A percentile compares a stretch with the other conserved stretches of the same genome.
Evolutionary conservation across 2,329 filamentous ascomycete species (phyloP).

Genomic region (Didymella exigua): DNA sequence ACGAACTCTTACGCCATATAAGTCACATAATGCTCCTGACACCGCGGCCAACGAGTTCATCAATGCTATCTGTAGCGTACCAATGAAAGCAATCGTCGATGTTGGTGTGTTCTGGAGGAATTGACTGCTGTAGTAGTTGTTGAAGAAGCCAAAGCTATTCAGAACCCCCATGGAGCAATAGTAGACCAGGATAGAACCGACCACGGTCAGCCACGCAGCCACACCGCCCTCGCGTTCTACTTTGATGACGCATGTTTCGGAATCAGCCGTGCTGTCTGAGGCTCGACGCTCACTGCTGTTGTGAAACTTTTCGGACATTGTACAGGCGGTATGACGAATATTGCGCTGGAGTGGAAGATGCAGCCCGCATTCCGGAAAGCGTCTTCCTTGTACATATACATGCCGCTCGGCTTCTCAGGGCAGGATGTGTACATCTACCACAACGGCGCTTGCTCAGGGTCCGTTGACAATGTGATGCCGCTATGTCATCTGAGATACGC

Average conservation of each 20-base stretch:
- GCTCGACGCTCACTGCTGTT: slow-evolving; percentile 12
- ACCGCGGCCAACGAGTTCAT: slow-evolving; percentile 63
- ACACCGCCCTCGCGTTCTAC: slow-evolving; percentile 21
- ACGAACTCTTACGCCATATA: slow-evolving; percentile 61
- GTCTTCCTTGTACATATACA: slow-evolving; percentile 18
- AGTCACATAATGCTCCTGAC: slow-evolving; percentile 67
- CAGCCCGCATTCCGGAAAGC: slow-evolving; percentile 13
- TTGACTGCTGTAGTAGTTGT: slow-evolving; percentile 51
- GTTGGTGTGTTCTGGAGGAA: slow-evolving; percentile 41
- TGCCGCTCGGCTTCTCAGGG: slow-evolving; percentile 7
- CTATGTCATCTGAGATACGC: slow-evolving; percentile 19
- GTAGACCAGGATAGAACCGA: slow-evolving; percentile 46
- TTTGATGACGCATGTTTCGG: slow-evolving; percentile 34
- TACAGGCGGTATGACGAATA: slow-evolving; percentile 15
- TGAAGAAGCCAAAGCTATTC: slow-evolving; percentile 53
- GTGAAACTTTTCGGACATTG: slow-evolving; percentile 24
- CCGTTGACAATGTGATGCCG: slow-evolving; percentile 14
- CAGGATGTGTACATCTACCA: slow-evolving; percentile 2
- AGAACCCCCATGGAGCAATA: slow-evolving; percentile 51
- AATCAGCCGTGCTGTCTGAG: slow-evolving; percentile 20
- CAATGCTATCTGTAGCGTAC: slow-evolving; percentile 50
- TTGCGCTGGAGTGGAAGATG: slow-evolving; percentile 4
- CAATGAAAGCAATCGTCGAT: slow-evolving; percentile 52
- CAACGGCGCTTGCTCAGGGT: slow-evolving; percentile 10
- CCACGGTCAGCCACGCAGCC: slow-evolving; percentile 43